Conservation (phyloP, 306 rosid genomes). For the Prunus mongolica region DNA sequence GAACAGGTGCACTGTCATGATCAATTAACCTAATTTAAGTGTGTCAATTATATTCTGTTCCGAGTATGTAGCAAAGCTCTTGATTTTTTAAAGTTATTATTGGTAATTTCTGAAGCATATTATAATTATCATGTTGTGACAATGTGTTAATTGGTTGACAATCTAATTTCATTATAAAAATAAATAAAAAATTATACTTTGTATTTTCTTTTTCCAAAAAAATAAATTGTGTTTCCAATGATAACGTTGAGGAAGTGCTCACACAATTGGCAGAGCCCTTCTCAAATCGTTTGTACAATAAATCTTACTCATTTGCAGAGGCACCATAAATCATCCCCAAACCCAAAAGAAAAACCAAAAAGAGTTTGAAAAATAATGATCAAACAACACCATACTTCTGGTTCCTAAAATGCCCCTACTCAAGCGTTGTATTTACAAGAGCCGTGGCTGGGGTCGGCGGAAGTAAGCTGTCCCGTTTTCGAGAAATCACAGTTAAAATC, state of each 20-base stretch:
- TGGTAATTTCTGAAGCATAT: no score
- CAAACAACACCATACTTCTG: background rate
- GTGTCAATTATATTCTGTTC: no score
- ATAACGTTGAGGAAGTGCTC: background rate
- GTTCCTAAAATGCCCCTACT: background rate
- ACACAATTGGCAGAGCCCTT: background rate
- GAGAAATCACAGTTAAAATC: constrained; percentile 70
- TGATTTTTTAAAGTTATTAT: no score
- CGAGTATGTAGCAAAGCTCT: no score
- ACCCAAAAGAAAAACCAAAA: background rate
- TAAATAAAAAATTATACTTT: no score
- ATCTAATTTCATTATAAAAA: no score
- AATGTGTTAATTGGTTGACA: no score
- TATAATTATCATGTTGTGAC: no score
- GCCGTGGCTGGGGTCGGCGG: constrained; percentile 50
- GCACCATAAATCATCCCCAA: background rate
- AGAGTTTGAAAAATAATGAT: background rate
- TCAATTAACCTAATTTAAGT: no score
- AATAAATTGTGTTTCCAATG: background rate
- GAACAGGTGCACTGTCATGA: rapidly evolving
- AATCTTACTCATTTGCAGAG: background rate
- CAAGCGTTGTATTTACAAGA: constrained; percentile 3
- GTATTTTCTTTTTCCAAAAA: background rate
- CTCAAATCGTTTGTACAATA: background rate
- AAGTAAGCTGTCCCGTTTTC: constrained; percentile 32